These are phyloP conservation scores for Suhomyces vadensis DNA, from an alignment of 805 yeast genomes.

Conservation along the genomic window DNA sequence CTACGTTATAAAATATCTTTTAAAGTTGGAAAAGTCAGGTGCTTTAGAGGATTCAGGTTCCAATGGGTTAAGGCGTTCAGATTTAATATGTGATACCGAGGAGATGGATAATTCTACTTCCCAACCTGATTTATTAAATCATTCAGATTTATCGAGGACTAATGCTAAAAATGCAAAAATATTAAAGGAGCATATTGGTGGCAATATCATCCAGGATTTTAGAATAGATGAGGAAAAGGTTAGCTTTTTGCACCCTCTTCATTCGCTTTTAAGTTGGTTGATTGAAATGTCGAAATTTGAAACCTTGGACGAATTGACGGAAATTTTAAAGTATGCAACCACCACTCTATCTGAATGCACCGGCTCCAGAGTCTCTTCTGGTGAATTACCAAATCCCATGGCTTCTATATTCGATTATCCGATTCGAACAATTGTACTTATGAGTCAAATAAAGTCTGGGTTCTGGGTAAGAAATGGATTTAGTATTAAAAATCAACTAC, in stretches of 20 bases:
- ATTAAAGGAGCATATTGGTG: conserved; percentile 24
- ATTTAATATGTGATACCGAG: background rate
- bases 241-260: conserved; percentile 79
- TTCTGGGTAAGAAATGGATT: conserved; percentile 95
- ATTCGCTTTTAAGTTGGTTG: conserved; percentile 69
- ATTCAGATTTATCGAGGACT: background rate
- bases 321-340: conserved; percentile 19
- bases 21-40: conserved; percentile 32
- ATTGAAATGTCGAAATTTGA: conserved; percentile 51
- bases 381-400: conserved; percentile 18
- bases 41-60: conserved; percentile 9
- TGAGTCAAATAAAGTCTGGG: conserved; percentile 85
- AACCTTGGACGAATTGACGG: conserved; percentile 22
- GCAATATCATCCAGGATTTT: conserved; percentile 22
- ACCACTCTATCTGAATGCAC: conserved; percentile 3
- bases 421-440: conserved; percentile 68
- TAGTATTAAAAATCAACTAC: conserved; percentile 74
- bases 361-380: background rate
- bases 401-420: conserved; percentile 66
- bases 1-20: conserved; percentile 30
- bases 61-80: background rate
- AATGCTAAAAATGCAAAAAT: conserved; percentile 13
- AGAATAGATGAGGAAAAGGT: conserved; percentile 45
- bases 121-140: background rate
- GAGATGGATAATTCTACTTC: background rate